These are phyloP conservation scores for Solanum virginianum DNA, from an alignment of 257 asterid species.

Conservation along the genomic window DNA sequence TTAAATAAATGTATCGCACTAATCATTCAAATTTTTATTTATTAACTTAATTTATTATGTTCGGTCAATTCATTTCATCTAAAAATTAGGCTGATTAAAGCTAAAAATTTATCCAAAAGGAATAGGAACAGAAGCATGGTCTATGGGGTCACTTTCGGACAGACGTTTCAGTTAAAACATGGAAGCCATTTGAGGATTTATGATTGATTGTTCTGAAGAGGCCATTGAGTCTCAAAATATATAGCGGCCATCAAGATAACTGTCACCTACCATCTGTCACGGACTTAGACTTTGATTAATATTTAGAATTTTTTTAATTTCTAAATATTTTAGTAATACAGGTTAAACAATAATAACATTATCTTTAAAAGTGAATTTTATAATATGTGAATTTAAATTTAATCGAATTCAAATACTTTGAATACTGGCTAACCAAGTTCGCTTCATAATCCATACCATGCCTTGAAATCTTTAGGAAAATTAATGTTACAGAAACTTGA, in stretches of 20 bases:
- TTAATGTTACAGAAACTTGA: background rate
- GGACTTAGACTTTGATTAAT: too few relatives aligned
- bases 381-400: background rate
- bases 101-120: background rate
- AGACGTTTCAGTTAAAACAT: background rate
- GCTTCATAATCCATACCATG: background rate
- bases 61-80: too few relatives aligned
- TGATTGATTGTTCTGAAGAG: background rate
- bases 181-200: background rate
- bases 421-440: background rate
- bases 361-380: background rate
- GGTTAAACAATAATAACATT: too few relatives aligned
- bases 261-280: too few relatives aligned
- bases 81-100: too few relatives aligned
- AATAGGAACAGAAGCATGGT: background rate
- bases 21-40: background rate
- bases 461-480: background rate
- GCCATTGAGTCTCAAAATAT: background rate
- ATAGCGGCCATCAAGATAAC: background rate
- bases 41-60: background rate
- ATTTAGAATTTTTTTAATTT: too few relatives aligned
- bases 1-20: background rate
- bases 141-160: background rate
- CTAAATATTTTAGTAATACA: too few relatives aligned
- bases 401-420: rapidly evolving